Evolutionary conservation across 2,329 filamentous ascomycete genomes (phyloP), one percentile per base, ranked within the genome.

Genomic region (Stachybotrys echinatus): DNA sequence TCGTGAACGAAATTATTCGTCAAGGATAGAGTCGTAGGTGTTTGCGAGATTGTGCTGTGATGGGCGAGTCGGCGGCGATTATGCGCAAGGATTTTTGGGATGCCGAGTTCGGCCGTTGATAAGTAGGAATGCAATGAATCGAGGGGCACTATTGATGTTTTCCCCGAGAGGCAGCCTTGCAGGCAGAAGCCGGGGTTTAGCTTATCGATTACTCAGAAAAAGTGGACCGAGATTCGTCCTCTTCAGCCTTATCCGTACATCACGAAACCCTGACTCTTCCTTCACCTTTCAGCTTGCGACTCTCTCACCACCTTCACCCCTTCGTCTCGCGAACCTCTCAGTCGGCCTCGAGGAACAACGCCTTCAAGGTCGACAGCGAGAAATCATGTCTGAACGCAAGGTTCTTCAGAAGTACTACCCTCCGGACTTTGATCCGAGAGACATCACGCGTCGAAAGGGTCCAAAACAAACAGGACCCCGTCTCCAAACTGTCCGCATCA

Each of bases 351-450:
- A 34, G 14, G 5, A 34, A 8, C 10, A 34, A 34, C 27, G 27
- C 10, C 27, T 34, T 34, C 14, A 3, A 34, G 3, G 10, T 34
- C 27, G 14, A 34, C 27, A 8, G 14, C 27, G 10, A 3, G 5
- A 14, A 8, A 14, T 58, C 60, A 94, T 94, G 89, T 92, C 89
- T 58, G 89, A 95, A 74, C 84, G 89, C 62, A 94, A 94, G 72
- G 89, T 92, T 45, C 77, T 91, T 70, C 61, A 73, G 55, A 81
- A 82, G 65, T 82, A 81, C 67, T 84, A 79, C 60, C 81, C 81
- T 70, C 88, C 70, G 74, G 90, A 97, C 67, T 99, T 97, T 70
- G 94, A 99, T 69, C 92, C 92, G 12, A 84, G 84, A 22, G 85
- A 88, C 61, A 81, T 97, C 70, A 78, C 79, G 22, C 84, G 89